Evolutionary conservation across 257 asterid species (phyloP).

Genomic region (Salvia hispanica): DNA sequence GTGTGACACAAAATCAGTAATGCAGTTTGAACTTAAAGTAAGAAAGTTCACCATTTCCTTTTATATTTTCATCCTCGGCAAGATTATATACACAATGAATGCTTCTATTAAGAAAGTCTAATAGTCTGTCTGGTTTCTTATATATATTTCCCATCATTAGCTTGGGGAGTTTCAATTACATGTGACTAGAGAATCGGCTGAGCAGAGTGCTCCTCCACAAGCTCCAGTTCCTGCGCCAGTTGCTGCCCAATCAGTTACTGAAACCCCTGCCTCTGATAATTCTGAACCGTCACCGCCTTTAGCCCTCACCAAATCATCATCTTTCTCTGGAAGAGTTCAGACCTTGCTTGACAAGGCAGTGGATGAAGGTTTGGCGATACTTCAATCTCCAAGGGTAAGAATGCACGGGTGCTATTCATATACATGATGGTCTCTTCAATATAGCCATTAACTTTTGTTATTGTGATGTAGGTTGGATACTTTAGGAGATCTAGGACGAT

Average conservation of each 20-base stretch:
- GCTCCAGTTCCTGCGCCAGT: slow-evolving; percentile 56
- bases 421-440: not conserved
- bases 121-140: slow-evolving; percentile 15
- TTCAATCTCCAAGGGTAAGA: slow-evolving; percentile 80
- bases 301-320: slow-evolving; percentile 49
- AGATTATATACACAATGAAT: not conserved
- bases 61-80: not conserved
- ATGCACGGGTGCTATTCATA: not conserved
- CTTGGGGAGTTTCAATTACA: slow-evolving; percentile 64
- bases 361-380: slow-evolving; percentile 73
- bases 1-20: slow-evolving; percentile 81
- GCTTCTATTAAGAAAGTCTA: not conserved
- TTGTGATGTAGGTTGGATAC: slow-evolving; percentile 70
- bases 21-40: slow-evolving; percentile 81
- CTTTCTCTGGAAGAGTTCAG: slow-evolving; percentile 53
- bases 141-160: slow-evolving; percentile 37
- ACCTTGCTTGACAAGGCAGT: slow-evolving; percentile 61
- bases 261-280: slow-evolving; percentile 51
- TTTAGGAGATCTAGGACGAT: slow-evolving; percentile 85
- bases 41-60: slow-evolving; percentile 27
- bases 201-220: slow-evolving; percentile 41
- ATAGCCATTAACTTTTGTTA: slow-evolving; percentile 21
- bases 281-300: slow-evolving; percentile 59
- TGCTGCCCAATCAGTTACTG: slow-evolving; percentile 41
- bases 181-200: slow-evolving; percentile 52